Evolutionary conservation across 306 rosid species (phyloP).

Genomic region (Cicer yamashitae): DNA sequence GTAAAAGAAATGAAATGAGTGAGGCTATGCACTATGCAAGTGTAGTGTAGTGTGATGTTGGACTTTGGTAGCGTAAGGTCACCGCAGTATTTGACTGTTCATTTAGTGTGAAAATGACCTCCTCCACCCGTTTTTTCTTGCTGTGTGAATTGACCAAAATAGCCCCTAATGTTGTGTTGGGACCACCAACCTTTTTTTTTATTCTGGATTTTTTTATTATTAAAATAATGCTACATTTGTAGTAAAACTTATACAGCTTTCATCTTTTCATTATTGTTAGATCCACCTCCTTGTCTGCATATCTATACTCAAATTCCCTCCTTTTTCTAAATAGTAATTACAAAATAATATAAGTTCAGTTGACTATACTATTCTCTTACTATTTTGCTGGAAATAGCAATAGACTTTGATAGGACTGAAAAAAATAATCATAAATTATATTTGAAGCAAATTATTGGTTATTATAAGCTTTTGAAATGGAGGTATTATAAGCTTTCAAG

Average conservation of each 20-base stretch:
- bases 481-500: background rate
- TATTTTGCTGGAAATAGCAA: constrained; percentile 3
- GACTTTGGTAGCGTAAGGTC: constrained; percentile 56
- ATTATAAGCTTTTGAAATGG: too few relatives aligned
- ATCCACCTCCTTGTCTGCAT: constrained; percentile 15
- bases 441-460: background rate
- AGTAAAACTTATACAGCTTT: background rate
- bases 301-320: constrained; percentile 21
- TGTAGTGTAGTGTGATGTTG: constrained; percentile 23
- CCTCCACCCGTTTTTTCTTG: background rate
- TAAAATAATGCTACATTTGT: background rate
- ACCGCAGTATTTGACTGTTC: constrained; percentile 58
- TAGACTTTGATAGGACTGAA: background rate
- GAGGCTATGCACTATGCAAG: constrained; percentile 36
- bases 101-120: constrained; percentile 39
- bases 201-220: background rate
- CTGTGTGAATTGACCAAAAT: constrained; percentile 44
- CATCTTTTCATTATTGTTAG: background rate
- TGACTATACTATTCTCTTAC: constrained; percentile 2
- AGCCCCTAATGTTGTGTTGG: constrained; percentile 47
- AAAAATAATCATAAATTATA: background rate
- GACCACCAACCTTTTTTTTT: constrained; percentile 45
- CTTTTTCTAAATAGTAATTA: background rate
- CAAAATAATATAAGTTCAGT: background rate
- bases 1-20: constrained; percentile 32